Evolutionary conservation across 768 basidiomycete genomes (phyloP).

Genomic region (Termitomyces sp.): DNA sequence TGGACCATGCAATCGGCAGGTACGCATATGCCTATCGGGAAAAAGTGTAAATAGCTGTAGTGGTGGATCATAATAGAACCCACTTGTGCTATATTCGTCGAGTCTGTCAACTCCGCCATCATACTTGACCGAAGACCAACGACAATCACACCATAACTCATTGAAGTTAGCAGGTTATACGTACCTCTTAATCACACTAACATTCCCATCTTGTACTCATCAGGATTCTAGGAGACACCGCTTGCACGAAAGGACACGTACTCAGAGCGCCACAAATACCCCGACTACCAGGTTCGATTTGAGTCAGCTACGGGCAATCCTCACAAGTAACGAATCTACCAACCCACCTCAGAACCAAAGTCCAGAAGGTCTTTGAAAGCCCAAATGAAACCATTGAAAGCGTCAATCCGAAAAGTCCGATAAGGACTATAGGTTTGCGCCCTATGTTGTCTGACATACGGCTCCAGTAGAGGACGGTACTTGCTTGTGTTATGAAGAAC

Average conservation of each 20-base stretch:
- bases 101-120: conserved; percentile 70
- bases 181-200: background rate
- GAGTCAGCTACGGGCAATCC: background rate
- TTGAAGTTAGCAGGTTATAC: background rate
- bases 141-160: background rate
- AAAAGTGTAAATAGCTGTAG: background rate
- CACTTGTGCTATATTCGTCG: conserved; percentile 62
- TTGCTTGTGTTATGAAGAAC: conserved; percentile 59
- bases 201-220: background rate
- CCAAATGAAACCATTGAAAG: conserved; percentile 72
- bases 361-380: background rate
- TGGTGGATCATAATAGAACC: conserved; percentile 5
- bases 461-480: conserved; percentile 75
- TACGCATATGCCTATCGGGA: conserved; percentile 50
- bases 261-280: background rate
- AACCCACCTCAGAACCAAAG: background rate
- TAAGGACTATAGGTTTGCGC: conserved; percentile 73
- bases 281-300: background rate
- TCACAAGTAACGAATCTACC: background rate
- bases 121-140: conserved; percentile 33
- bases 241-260: background rate
- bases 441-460: conserved; percentile 66
- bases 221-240: background rate
- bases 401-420: conserved; percentile 59
- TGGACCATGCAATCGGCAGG: conserved; percentile 49